A percentile compares a stretch with the other conserved stretches of the same genome.
Conservation (phyloP, 441 rosid genomes). For the Populus hybrid region DNA sequence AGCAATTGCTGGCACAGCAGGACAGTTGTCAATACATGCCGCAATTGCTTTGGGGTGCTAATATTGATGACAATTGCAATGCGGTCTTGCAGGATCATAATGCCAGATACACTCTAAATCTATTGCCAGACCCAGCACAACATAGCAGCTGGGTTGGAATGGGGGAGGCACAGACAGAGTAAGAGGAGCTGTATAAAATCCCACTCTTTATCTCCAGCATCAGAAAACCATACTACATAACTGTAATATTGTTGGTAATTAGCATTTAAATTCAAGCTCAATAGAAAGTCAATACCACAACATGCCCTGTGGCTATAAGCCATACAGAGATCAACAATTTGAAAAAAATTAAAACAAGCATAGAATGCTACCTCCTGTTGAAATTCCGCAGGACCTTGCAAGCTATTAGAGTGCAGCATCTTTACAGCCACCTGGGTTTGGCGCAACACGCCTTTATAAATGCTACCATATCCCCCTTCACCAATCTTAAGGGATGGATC, state of each 20-base stretch:
- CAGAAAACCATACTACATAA: background rate
- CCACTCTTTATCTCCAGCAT: background rate
- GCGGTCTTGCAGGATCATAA: background rate
- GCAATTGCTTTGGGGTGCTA: background rate
- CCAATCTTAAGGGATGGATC: conserved; percentile 76
- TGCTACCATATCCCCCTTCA: conserved; percentile 95
- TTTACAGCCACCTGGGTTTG: conserved; percentile 82
- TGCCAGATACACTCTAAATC: background rate
- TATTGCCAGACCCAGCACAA: background rate
- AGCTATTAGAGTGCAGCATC: conserved; percentile 64
- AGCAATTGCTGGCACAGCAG: conserved; percentile 12
- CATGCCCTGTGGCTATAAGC: conserved; percentile 1
- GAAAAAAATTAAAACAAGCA: conserved; percentile 2
- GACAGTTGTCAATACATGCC: background rate
- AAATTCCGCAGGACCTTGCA: conserved; percentile 85
- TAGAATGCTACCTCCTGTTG: conserved; percentile 72
- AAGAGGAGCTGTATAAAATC: background rate
- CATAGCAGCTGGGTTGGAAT: background rate
- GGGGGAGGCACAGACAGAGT: background rate
- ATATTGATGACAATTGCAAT: background rate
- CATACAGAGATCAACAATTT: conserved; percentile 6
- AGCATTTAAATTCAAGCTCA: background rate
- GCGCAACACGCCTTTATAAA: conserved; percentile 64
- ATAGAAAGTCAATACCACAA: background rate
- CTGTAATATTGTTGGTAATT: background rate